Evolutionary conservation across 345 rosid genomes (phyloP), one percentile per base, ranked within the genome.

Genomic region (Clausena lansium): DNA sequence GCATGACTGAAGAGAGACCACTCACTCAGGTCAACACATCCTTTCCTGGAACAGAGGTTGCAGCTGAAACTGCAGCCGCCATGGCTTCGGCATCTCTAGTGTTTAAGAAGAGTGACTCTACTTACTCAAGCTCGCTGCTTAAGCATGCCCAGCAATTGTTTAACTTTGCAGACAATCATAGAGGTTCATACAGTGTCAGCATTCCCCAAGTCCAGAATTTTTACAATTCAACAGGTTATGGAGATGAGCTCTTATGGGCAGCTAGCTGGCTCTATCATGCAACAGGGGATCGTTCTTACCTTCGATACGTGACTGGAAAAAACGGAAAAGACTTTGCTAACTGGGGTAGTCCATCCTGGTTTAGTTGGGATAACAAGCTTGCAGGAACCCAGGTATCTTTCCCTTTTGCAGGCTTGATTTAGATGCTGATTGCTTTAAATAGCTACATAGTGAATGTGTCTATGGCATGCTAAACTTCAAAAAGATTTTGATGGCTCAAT

Each of bases 51-150:
- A 79, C 95, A 1, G 99, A 96, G 35, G 98, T 94, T 86, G 99
- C 98, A 64, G 99, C 98, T 25, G 98, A 97, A 83, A 91, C 98
- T 71, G 98, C 99, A 19, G 99, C 98, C 33, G 99, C 98, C 35
- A 84, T 97, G 94, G 98, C 99, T 62, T 86, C 99, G 0, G 98
- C 98, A 2, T 92, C 99, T 79, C 81, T 97, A 58, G 99, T 97
- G 81, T 97, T 97, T 58, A 94, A 93, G 82, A 85, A 82, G 28
- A 79, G 75, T 24, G 83, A 92, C 67, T 70, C 95, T 1, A 67
- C 79, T 8, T 96, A 96, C 79, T 92, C 99, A 58, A 89, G 88
- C 82, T 86, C 89, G 2, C 97, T 97, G 62, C 81, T 97, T 50
- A 85, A 78, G 82, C 99, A 97, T 84, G 98, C 99, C 5, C 74